A percentile compares a stretch with the other conserved stretches of the same genome.
These are phyloP conservation scores for Porphyra umbilicalis DNA, from an alignment of 31 red algal species.

Conservation along the genomic window DNA sequence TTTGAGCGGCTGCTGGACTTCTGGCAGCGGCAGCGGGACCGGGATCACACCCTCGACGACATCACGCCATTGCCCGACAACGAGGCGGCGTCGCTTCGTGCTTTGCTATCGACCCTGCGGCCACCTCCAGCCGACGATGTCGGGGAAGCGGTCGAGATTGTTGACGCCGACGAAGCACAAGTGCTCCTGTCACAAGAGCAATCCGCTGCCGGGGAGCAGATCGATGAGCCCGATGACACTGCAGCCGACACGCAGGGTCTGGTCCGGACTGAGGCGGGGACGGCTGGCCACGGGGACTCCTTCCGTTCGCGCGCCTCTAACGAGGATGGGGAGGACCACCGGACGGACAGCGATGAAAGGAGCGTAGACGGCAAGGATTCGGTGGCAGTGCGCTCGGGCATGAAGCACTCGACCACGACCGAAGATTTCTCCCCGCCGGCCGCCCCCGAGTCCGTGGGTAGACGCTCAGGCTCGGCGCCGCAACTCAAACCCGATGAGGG, in stretches of 20 bases:
- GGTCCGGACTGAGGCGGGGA: not conserved
- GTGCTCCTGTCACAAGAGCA: constrained; percentile 22
- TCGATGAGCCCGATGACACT: not conserved
- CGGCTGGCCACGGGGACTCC: not conserved
- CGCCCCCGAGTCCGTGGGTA: not conserved
- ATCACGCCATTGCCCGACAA: constrained; percentile 37
- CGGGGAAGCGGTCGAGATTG: constrained; percentile 24
- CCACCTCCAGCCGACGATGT: constrained; percentile 55
- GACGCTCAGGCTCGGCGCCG: not conserved
- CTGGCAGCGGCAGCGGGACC: constrained; percentile 53
- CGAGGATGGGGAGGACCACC: not conserved
- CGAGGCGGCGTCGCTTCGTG: constrained; percentile 41
- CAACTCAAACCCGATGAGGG: not conserved
- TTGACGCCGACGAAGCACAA: constrained; percentile 6
- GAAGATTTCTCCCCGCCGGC: not conserved
- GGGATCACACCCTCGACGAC: constrained; percentile 27
- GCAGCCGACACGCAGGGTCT: not conserved
- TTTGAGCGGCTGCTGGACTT: constrained; percentile 65
- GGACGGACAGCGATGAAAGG: not conserved
- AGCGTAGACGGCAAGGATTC: not conserved
- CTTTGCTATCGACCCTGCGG: constrained; percentile 47
- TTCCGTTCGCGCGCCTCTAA: not conserved
- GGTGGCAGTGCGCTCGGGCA: not conserved
- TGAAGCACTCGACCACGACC: not conserved
- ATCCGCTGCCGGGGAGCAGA: not conserved